phyloP scores from a whole-genome alignment of 495 filamentous ascomycete species.

The Penicillium crystallinum region DNA sequence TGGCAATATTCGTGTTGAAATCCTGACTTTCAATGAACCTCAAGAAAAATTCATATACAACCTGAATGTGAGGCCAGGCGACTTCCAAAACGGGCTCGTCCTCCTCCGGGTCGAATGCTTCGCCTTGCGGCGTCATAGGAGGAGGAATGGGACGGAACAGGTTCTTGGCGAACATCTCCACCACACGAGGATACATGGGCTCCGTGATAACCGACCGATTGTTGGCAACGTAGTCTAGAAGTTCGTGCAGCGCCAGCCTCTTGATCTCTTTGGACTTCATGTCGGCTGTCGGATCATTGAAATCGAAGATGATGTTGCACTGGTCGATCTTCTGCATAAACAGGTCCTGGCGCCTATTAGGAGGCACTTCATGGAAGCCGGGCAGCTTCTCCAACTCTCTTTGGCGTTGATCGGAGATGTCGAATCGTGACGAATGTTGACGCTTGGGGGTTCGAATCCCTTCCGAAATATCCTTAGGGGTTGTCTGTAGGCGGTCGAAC shows the following conservation, averaged over 20 bases:
- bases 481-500: slow-evolving; percentile 87
- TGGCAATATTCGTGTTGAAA: slow-evolving; percentile 99
- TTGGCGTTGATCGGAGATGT: slow-evolving; percentile 87
- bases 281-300: slow-evolving; percentile 95
- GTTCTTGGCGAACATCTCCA: slow-evolving; percentile 99
- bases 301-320: slow-evolving; percentile 99
- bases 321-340: slow-evolving; percentile 99
- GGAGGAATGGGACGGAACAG: slow-evolving; percentile 95
- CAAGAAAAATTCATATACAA: slow-evolving; percentile 99
- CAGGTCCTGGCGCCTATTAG: slow-evolving; percentile 89
- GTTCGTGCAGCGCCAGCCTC: slow-evolving; percentile 89
- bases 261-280: slow-evolving; percentile 99
- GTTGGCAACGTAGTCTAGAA: slow-evolving; percentile 97
- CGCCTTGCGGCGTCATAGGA: slow-evolving; percentile 93
- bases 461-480: slow-evolving; percentile 92
- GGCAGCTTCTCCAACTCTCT: slow-evolving; percentile 94
- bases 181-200: slow-evolving; percentile 96
- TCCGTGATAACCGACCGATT: slow-evolving; percentile 98
- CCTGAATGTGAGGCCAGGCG: slow-evolving; percentile 98
- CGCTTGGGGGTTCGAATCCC: slow-evolving; percentile 91
- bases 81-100: slow-evolving; percentile 98
- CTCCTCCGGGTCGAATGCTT: slow-evolving; percentile 98
- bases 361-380: slow-evolving; percentile 97
- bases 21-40: slow-evolving; percentile 99
- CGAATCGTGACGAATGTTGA: slow-evolving; percentile 95